phyloP scores from a whole-genome alignment of 2,329 filamentous ascomycete species.

The Nigrospora oryzae region DNA sequence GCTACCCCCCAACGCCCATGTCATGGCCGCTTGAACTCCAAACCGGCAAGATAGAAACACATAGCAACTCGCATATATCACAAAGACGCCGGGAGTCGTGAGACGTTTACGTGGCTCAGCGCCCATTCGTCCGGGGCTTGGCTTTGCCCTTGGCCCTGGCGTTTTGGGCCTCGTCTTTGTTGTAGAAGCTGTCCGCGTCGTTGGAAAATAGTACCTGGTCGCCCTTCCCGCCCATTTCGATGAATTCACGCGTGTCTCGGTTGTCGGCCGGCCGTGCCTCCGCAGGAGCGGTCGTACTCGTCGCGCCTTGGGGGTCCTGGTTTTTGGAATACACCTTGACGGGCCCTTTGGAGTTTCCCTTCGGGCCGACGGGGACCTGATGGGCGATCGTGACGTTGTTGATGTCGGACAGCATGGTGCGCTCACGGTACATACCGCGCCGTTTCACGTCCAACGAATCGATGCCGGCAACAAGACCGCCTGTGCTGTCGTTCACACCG shows the following conservation, averaged over 20 bases:
- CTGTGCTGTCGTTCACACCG: constrained; percentile 75
- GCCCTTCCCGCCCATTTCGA: constrained; percentile 76
- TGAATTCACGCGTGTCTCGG: constrained; percentile 67
- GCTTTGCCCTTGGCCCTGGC: constrained; percentile 16
- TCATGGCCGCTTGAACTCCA: too few species aligned
- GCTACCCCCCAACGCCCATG: too few species aligned
- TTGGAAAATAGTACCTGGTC: constrained; percentile 71
- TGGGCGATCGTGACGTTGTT: constrained; percentile 58
- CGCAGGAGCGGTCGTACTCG: constrained; percentile 27
- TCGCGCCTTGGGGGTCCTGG: constrained; percentile 33
- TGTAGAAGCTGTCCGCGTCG: constrained; percentile 45
- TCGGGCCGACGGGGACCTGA: constrained; percentile 49
- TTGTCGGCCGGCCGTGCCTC: constrained; percentile 62
- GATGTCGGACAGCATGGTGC: constrained; percentile 75
- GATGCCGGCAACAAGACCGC: constrained; percentile 83
- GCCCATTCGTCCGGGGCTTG: constrained; percentile 11
- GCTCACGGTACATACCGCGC: constrained; percentile 70
- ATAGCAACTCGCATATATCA: too few species aligned
- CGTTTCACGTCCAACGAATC: constrained; percentile 74
- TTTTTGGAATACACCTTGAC: constrained; percentile 75
- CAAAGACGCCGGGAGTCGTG: too few species aligned
- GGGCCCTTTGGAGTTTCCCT: constrained; percentile 45
- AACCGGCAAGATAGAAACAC: too few species aligned
- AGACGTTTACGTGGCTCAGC: too few species aligned
- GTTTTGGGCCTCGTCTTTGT: constrained; percentile 26